These are phyloP conservation scores for Pseudogymnoascus sp. DNA, from an alignment of 2,329 filamentous ascomycete genomes.

Conservation along the genomic window DNA sequence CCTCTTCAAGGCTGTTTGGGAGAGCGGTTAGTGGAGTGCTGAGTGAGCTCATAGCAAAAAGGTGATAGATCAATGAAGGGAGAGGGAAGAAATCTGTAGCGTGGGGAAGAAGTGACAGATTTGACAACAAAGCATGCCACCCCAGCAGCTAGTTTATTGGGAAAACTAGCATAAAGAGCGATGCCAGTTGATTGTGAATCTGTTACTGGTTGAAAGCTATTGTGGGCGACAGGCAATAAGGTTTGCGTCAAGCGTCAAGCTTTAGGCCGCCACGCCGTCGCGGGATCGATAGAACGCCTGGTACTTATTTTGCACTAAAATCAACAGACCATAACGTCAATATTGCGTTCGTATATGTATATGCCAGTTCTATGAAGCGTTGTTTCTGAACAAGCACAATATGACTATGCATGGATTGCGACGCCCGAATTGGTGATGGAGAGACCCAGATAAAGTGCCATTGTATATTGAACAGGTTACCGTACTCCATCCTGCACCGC, in stretches of 20 bases:
- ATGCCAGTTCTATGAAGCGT: neutral
- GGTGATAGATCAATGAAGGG: neutral
- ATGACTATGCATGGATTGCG: neutral
- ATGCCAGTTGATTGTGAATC: slow-evolving; percentile 13
- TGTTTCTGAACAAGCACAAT: neutral
- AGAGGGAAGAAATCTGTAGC: neutral
- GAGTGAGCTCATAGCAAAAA: slow-evolving; percentile 10
- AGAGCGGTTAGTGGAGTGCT: slow-evolving; percentile 24
- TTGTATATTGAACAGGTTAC: neutral
- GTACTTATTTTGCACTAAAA: neutral
- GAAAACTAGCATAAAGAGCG: slow-evolving; percentile 6
- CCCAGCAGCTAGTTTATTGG: slow-evolving; percentile 8
- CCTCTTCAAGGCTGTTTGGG: slow-evolving; percentile 42
- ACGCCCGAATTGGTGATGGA: neutral
- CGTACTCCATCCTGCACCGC: neutral
- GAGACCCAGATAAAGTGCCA: neutral
- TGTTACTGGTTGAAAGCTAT: neutral
- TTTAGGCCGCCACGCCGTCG: neutral
- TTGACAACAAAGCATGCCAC: slow-evolving; percentile 12
- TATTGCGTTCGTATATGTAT: neutral
- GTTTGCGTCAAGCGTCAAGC: slow-evolving; percentile 5
- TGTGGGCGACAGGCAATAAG: slow-evolving; percentile 4
- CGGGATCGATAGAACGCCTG: neutral
- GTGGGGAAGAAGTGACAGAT: slow-evolving; percentile 2
- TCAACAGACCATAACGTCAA: slow-evolving; percentile 4